A percentile compares a stretch with the other conserved stretches of the same genome.
phyloP scores from a whole-genome alignment of 352 stramenopile genomes.

The Globisporangium acanthophoron region DNA sequence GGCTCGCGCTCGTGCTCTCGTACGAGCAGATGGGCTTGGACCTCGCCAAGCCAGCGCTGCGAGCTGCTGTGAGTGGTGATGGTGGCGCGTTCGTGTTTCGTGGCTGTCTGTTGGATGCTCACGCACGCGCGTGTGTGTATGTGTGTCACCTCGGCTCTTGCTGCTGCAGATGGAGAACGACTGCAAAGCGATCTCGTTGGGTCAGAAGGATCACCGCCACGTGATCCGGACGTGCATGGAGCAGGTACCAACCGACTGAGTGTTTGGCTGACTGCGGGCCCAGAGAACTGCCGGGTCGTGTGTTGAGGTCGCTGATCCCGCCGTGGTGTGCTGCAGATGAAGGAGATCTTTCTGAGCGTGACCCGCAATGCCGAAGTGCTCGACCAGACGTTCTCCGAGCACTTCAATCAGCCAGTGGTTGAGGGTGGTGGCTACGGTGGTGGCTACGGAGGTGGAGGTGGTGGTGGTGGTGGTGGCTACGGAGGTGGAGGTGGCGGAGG shows the following conservation, averaged over 20 bases:
- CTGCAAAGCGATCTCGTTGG: constrained; percentile 83
- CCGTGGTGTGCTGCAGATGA: constrained; percentile 41
- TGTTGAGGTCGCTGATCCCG: not conserved
- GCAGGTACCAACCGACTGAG: constrained; percentile 41
- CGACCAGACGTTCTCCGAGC: constrained; percentile 88
- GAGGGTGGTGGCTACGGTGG: constrained; percentile 23
- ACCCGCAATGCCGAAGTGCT: constrained; percentile 80
- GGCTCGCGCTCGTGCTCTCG: constrained; percentile 87
- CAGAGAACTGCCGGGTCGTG: too few species aligned
- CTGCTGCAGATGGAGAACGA: constrained; percentile 87
- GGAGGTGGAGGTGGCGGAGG: constrained; percentile 4
- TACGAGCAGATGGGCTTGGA: constrained; percentile 94
- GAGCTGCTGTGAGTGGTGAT: constrained; percentile 57
- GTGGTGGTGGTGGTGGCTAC: constrained; percentile 12
- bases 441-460: constrained; percentile 1
- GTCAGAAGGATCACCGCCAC: constrained; percentile 67
- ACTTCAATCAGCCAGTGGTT: constrained; percentile 59
- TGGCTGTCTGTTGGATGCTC: not conserved
- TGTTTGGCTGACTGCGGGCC: too few species aligned
- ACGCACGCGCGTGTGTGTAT: not conserved
- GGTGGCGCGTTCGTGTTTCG: not conserved
- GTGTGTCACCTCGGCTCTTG: constrained; percentile 5
- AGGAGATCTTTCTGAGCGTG: constrained; percentile 66
- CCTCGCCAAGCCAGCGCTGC: constrained; percentile 93
- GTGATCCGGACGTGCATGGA: constrained; percentile 83